Evolutionary conservation across 805 yeast species (phyloP).

Genomic region (Zygoascus biomembranicola): DNA sequence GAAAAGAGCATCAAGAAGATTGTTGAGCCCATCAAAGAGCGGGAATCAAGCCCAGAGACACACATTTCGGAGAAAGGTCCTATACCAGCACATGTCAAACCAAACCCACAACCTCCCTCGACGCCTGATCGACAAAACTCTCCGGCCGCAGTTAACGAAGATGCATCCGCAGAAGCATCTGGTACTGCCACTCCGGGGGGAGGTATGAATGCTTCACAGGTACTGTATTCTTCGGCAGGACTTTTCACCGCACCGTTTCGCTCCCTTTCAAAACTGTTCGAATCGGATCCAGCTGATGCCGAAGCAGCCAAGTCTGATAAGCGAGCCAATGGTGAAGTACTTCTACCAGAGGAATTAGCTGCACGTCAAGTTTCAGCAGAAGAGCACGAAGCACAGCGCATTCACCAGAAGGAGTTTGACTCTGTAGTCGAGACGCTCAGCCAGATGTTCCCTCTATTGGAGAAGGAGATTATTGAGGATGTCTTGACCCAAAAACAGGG

Average conservation of each 20-base stretch:
- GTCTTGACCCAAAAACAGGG: constrained; percentile 59
- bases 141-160: constrained; percentile 1
- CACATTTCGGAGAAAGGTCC: neutral
- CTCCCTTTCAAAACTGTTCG: constrained; percentile 30
- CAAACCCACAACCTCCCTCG: constrained; percentile 13
- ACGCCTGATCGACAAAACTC: constrained; percentile 14
- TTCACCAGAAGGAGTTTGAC: constrained; percentile 37
- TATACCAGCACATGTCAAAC: constrained; percentile 2
- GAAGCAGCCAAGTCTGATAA: constrained; percentile 7
- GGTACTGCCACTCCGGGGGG: constrained; percentile 3
- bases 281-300: constrained; percentile 23
- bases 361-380: constrained; percentile 32
- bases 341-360: constrained; percentile 26
- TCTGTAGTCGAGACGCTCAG: constrained; percentile 42
- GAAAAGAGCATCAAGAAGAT: constrained; percentile 33
- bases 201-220: constrained; percentile 26
- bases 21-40: constrained; percentile 28
- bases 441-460: constrained; percentile 72
- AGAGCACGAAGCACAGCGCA: constrained; percentile 31
- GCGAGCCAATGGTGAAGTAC: neutral
- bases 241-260: constrained; percentile 43
- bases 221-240: constrained; percentile 36
- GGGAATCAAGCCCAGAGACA: neutral
- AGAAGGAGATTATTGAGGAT: constrained; percentile 59
- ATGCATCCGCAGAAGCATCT: constrained; percentile 1